Percentiles rank a stretch among this genome's conserved stretches.
Evolutionary conservation across 345 rosid genomes (phyloP).

Genomic region (Bretschneidera sinensis): DNA sequence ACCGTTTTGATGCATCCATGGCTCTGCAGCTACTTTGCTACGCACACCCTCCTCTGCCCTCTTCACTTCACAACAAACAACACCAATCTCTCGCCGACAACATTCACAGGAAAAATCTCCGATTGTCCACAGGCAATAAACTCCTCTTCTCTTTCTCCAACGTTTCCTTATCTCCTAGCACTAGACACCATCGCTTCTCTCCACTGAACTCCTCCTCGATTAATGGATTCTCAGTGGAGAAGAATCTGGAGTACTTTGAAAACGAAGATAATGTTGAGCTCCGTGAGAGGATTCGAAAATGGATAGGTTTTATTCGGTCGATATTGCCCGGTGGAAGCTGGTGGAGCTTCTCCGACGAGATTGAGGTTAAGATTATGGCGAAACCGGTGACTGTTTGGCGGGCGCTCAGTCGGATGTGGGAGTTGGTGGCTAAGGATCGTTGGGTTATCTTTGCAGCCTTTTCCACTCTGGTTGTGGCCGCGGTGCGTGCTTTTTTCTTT

Average conservation of each 20-base stretch:
- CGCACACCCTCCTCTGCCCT: conserved; percentile 29
- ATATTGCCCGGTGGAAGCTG: conserved; percentile 86
- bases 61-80: conserved; percentile 24
- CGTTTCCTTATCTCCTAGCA: conserved; percentile 4
- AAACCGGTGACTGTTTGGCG: conserved; percentile 86
- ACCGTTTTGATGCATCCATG: conserved; percentile 39
- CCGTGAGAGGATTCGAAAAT: conserved; percentile 40
- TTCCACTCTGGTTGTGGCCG: conserved; percentile 72
- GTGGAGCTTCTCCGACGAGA: conserved; percentile 82
- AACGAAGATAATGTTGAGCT: conserved; percentile 35
- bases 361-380: conserved; percentile 54
- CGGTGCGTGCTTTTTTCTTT: no score
- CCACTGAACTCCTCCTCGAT: conserved; percentile 39
- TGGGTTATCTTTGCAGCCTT: conserved; percentile 84
- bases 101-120: conserved; percentile 22
- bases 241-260: conserved; percentile 21
- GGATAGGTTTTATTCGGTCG: conserved; percentile 46
- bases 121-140: conserved; percentile 14
- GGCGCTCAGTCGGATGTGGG: conserved; percentile 87
- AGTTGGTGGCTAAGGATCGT: conserved; percentile 73
- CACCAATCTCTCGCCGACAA: conserved; percentile 14
- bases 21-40: conserved; percentile 39
- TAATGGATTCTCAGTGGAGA: conserved; percentile 51
- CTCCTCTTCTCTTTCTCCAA: conserved; percentile 9
- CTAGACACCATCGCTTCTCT: conserved; percentile 10